Evolutionary conservation across 2,329 filamentous ascomycete species (phyloP), one percentile per base, ranked within the genome.

Genomic region (Alternaria sp.): DNA sequence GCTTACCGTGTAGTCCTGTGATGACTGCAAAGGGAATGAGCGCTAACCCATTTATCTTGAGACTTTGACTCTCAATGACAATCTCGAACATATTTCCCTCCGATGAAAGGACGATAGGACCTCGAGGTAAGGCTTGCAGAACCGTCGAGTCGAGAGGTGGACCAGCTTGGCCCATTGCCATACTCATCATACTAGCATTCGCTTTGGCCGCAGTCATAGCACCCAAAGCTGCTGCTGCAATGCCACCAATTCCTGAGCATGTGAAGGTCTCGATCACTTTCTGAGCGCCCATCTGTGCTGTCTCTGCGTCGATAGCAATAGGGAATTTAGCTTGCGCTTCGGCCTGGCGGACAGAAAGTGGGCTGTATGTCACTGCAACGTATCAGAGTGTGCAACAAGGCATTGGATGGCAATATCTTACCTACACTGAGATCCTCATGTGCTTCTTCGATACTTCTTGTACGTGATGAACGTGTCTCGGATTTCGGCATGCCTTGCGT

Each of bases 171-270:
- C 18, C 42, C 26, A 26, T 63, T 3, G 57, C 49, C 32, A 44
- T 54, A 5, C 32, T 32, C 32, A 51, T 52, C 20, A 59, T 49
- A 16, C 49, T 54, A 7, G 51, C 43, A 16, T 69, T 69, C 11
- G 62, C 36, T 18, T 65, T 65, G 11, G 52, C 58, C 2, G 60
- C 61, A 24, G 59, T 65, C 54, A 61, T 66, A 9, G 68, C 32
- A 20, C 70, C 73, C 0, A 72, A 51, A 4, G 46, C 65, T 16
- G 67, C 58, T 3, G 71, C 63, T 8, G 67, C 67, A 18, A 74
- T 34, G 3, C 73, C 73, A 3, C 73, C 73, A 26, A 75, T 57
- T 3, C 73, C 73, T 26, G 69, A 60, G 46, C 73, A 75, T 2
- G 70, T 74, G 1, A 74, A 52, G 2, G 56, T 43, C n/a, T 74